Evolutionary conservation across 202 grass and related monocot species (phyloP), one percentile per base, ranked within the genome.

Genomic region (Schoenoplectus tabernaemontani): DNA sequence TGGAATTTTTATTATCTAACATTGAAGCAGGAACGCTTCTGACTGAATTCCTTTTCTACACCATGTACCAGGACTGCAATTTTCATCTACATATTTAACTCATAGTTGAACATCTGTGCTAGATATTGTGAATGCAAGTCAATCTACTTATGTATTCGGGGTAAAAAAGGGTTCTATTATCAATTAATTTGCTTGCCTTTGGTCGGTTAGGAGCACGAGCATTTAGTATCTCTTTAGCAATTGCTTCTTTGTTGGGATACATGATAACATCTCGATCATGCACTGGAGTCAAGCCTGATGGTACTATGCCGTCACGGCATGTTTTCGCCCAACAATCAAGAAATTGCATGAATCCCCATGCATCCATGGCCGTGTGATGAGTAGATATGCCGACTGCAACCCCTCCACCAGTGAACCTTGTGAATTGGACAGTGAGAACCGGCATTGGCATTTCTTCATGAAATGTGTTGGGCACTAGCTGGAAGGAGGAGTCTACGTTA

Each of bases 341-440:
- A 11, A 77, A 77, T 56, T 77, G 20, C 5, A 26, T 38, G 36
- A 77, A 6, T 6, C 73, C 73, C 73, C 71, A 76, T 54, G 44
- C 71, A 51, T 76, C 71, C 71, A 51, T 51, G 28, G 71, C 71
- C n/a, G 71, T 17, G 7, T 76, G 71, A 34, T 76, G 71, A 28
- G 24, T 32, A 32, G 44, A 46, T 1, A 76, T 51, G 6, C 42
- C 71, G 24, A 76, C 23, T 16, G 71, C 42, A 76, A 36, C 30
- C 5, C 71, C 71, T 2, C 46, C 24, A 4, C 46, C 24, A 16
- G 46, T 34, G 5, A 76, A 76, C 38, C 17, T 32, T 9, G 44
- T 76, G 12, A 76, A 56, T 51, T 76, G 71, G 10, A 76, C 24
- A 34, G 22, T 8, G 23, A 76, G 71, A 76, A 76, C 23, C 2